phyloP scores from a whole-genome alignment of 257 asterid species.

The Voacanga thouarsii region DNA sequence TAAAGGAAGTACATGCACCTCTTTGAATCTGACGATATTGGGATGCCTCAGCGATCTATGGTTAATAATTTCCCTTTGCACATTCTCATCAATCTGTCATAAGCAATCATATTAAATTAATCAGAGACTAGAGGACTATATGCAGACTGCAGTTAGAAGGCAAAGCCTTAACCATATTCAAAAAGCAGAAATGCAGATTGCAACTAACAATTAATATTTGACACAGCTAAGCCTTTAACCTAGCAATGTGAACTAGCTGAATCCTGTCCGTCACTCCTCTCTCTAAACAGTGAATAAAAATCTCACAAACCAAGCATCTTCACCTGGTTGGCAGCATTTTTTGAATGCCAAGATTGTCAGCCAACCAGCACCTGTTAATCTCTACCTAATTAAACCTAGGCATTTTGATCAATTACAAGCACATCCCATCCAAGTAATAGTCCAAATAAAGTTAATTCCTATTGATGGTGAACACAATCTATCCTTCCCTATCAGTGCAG shows the following conservation, averaged over 20 bases:
- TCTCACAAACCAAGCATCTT: not conserved
- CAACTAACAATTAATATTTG: not conserved
- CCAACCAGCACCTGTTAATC: not conserved
- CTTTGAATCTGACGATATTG: constrained; percentile 82
- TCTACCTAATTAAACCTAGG: not conserved
- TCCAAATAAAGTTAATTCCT: not conserved
- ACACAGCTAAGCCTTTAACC: not conserved
- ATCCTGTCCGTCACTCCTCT: not conserved
- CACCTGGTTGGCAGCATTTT: not conserved
- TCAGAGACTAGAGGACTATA: not conserved
- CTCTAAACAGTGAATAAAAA: not conserved
- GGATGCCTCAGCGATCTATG: constrained; percentile 95
- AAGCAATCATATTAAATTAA: constrained; percentile 10
- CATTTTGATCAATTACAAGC: not conserved
- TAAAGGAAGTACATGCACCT: constrained; percentile 38
- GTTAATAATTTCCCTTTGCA: constrained; percentile 86
- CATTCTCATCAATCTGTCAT: constrained; percentile 86
- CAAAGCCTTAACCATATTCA: not conserved
- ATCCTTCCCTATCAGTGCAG: not conserved
- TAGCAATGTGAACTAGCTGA: not conserved
- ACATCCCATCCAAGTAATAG: not conserved
- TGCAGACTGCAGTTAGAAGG: not conserved
- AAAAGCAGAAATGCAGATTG: not conserved
- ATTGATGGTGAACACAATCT: not conserved
- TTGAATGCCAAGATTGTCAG: not conserved